These are phyloP conservation scores for Candida sonorensis DNA, from an alignment of 805 yeast species.

Conservation along the genomic window DNA sequence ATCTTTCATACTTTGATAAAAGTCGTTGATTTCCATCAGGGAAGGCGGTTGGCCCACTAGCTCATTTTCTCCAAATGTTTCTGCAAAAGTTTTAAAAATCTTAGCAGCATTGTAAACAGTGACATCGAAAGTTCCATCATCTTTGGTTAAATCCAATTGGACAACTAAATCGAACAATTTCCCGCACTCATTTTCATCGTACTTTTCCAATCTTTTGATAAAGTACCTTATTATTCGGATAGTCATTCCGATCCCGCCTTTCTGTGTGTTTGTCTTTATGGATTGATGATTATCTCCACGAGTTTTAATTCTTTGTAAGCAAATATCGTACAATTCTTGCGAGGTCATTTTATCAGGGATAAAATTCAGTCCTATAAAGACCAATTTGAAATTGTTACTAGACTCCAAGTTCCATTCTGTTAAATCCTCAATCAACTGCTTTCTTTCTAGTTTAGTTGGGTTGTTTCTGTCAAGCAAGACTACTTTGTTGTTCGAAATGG, in stretches of 20 bases:
- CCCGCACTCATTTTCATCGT: constrained; percentile 48
- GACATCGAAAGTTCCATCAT: constrained; percentile 3
- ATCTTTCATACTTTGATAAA: too few species aligned
- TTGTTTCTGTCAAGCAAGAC: constrained; percentile 75
- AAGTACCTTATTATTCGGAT: constrained; percentile 63
- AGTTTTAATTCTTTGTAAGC: constrained; percentile 44
- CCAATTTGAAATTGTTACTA: too few species aligned
- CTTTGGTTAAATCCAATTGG: constrained; percentile 41
- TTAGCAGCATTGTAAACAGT: background rate
- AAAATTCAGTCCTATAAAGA: constrained; percentile 61
- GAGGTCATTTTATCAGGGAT: constrained; percentile 25
- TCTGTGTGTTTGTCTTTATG: constrained; percentile 40
- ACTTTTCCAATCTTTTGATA: constrained; percentile 53
- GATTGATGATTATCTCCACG: constrained; percentile 84
- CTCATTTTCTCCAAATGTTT: too few species aligned
- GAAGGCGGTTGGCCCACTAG: too few species aligned
- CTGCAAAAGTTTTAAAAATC: background rate
- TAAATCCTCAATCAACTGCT: constrained; percentile 50
- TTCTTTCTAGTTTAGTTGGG: constrained; percentile 57
- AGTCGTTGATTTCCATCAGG: too few species aligned
- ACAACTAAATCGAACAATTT: constrained; percentile 53
- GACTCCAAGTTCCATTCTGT: too few species aligned
- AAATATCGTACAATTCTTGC: constrained; percentile 35
- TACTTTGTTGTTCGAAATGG: constrained; percentile 31
- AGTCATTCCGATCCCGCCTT: constrained; percentile 38